These are phyloP conservation scores for Starmera stellimalicola DNA, from an alignment of 1,139 yeast genomes.

Conservation along the genomic window DNA sequence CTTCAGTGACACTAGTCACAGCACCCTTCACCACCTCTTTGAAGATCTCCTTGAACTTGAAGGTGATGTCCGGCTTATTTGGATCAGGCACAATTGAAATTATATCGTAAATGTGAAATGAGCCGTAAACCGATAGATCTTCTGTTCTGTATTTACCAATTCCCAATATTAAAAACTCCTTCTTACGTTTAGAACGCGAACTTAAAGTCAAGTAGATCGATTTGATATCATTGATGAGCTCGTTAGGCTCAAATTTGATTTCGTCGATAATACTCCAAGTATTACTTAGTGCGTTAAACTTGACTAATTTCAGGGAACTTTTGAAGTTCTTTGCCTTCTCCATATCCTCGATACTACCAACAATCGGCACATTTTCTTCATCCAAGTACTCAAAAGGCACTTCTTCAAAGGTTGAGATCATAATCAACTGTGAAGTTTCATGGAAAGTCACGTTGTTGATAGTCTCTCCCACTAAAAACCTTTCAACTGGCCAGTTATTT, in stretches of 20 bases:
- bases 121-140: constrained; percentile 75
- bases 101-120: constrained; percentile 65
- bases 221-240: constrained; percentile 36
- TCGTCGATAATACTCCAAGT: constrained; percentile 72
- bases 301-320: constrained; percentile 55
- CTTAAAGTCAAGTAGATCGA: constrained; percentile 26
- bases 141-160: constrained; percentile 73
- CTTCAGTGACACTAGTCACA: constrained; percentile 66
- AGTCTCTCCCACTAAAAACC: constrained; percentile 49
- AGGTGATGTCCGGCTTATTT: constrained; percentile 75
- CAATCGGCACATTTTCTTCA: constrained; percentile 62
- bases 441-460: constrained; percentile 66
- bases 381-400: constrained; percentile 61
- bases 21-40: constrained; percentile 81
- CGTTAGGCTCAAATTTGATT: constrained; percentile 56
- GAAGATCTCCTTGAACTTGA: constrained; percentile 66
- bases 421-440: constrained; percentile 53
- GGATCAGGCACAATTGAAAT: constrained; percentile 88
- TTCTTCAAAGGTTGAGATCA: constrained; percentile 53
- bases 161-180: constrained; percentile 72
- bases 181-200: constrained; percentile 45
- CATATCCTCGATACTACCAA: constrained; percentile 45
- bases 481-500: constrained; percentile 54
- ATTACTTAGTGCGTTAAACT: constrained; percentile 50
- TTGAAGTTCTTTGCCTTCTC: constrained; percentile 45